Conservation (phyloP, 768 basidiomycete species). For the Panaeolus cyanescens region DNA sequence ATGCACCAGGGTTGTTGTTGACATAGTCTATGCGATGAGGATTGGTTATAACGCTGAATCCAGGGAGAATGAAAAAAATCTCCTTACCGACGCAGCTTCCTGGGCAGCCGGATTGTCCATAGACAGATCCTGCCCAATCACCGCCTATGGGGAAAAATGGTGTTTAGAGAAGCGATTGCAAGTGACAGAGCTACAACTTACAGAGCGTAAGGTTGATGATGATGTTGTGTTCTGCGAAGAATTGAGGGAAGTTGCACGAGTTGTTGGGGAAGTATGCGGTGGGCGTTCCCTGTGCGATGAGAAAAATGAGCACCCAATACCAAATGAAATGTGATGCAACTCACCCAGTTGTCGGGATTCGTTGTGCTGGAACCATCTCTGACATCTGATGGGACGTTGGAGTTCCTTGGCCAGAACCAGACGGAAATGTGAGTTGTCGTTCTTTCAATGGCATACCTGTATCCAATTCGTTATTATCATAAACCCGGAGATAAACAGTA, state of each 20-base stretch:
- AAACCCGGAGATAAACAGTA: too few species aligned
- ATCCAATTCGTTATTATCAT: neutral
- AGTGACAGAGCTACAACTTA: conserved; percentile 28
- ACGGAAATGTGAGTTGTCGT: conserved; percentile 57
- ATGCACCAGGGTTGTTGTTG: conserved; percentile 61
- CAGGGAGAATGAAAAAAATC: too few species aligned
- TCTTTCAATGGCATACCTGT: conserved; percentile 67
- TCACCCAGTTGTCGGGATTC: conserved; percentile 56
- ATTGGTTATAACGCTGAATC: neutral
- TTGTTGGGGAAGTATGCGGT: conserved; percentile 62
- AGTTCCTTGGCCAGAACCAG: conserved; percentile 70
- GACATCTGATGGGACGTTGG: conserved; percentile 49
- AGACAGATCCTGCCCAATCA: conserved; percentile 60
- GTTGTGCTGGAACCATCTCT: conserved; percentile 38
- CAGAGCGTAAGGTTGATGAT: conserved; percentile 73
- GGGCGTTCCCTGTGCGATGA: conserved; percentile 51
- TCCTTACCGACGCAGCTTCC: conserved; percentile 58
- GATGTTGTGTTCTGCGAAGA: conserved; percentile 62
- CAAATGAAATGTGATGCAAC: conserved; percentile 6
- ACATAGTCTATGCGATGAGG: conserved; percentile 47
- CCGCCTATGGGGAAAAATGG: conserved; percentile 32
- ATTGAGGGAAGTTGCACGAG: conserved; percentile 54
- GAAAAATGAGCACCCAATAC: neutral
- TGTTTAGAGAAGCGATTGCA: neutral
- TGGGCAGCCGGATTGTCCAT: conserved; percentile 51